Base-by-base conservation (phyloP, 2,329 filamentous ascomycete genomes). In the Calonectria leucothoes region DNA sequence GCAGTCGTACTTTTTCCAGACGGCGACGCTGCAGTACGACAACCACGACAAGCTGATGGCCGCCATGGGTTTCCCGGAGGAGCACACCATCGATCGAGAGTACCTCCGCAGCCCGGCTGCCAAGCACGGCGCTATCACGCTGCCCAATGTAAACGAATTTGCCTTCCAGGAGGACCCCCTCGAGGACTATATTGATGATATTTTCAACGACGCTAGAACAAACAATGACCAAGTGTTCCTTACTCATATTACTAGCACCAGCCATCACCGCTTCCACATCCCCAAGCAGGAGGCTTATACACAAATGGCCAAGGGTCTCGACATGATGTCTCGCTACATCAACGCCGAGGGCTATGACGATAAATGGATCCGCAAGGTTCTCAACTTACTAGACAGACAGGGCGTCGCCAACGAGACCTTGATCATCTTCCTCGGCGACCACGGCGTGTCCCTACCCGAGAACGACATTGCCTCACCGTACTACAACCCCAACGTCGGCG, bases 341-440 rank as follows among this genome's bases (percentile, higher is more conserved):
- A 61, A 61, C 33, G 37, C 55, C 14, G 55, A 61, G 23, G 55
- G 55, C 6, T 61, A 61, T 15, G 55, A 61, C n/a, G 55, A 61
- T 25, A 61, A 61, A 25, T 61, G 55, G 55, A 61, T 61, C 25
- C 55, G 55, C 23, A 61, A 61, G 23, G 55, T 61, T 17, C 55
- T 61, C 3, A 67, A 78, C 3, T 51, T 84, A 1, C 65, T 84
- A 0, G 82, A 84, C 5, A 76, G 82, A 23, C 76, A 83, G 52
- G 82, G 79, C 3, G 78, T 83, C 2, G 82, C 83, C 2, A 77
- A 84, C 20, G 82, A 84, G 61, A 84, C 83, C 0, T 69, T 84
- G 15, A 73, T 83, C 4, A 77, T 84, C 8, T 77, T 83, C 23
- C 80, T 82, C 1, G 83, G 83, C 1, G 83, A 84, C 48, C 83